Conservation (phyloP, 75 land plant species). For the Chamaecyparis obtusa region DNA sequence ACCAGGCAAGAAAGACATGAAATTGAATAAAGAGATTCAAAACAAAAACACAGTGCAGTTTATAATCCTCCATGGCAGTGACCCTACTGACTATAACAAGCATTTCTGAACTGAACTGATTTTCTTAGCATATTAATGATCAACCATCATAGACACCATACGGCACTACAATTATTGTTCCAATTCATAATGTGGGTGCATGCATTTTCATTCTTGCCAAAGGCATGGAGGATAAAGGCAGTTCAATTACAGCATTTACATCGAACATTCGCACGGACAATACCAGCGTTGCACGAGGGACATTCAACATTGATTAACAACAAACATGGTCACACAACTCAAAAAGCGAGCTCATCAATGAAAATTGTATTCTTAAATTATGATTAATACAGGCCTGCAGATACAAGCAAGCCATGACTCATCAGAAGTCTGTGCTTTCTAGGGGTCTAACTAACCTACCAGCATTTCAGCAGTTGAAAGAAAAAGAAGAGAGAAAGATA, state of each 20-base stretch:
- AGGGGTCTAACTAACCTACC: background rate
- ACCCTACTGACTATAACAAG: background rate
- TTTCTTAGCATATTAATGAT: background rate
- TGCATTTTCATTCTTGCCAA: background rate
- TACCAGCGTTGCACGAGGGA: background rate
- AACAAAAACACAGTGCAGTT: too few species aligned
- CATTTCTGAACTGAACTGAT: background rate
- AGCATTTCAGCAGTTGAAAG: background rate
- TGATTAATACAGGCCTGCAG: background rate
- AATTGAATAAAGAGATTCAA: too few species aligned
- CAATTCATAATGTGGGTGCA: background rate
- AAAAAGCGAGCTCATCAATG: background rate
- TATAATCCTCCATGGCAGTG: background rate
- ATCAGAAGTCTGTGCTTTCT: background rate
- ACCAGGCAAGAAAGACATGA: too few species aligned
- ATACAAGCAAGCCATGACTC: background rate
- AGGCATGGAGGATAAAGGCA: background rate
- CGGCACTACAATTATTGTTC: too few species aligned
- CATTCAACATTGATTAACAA: background rate
- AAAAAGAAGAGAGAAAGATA: background rate
- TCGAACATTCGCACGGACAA: background rate
- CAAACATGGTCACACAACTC: background rate
- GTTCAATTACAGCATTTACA: background rate
- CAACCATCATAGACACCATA: background rate
- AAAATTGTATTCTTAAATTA: background rate